Evolutionary conservation across 2,329 filamentous ascomycete species (phyloP).

Genomic region (Exophiala oligosperma): DNA sequence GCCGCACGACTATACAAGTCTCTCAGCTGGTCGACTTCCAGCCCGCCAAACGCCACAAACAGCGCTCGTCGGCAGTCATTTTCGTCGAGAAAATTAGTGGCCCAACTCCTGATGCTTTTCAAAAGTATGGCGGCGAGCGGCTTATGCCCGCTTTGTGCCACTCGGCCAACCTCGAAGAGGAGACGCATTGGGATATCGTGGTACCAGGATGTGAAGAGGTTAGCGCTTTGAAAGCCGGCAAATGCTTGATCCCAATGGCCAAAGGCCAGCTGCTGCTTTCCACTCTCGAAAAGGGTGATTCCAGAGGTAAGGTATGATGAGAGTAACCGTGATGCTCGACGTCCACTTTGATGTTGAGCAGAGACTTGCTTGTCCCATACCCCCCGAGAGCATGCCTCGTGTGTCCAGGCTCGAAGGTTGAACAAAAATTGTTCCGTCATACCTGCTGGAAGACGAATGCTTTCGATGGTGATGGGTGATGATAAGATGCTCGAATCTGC

Average conservation of each 20-base stretch:
- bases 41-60: conserved; percentile 18
- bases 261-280: conserved; percentile 14
- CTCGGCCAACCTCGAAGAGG: conserved; percentile 21
- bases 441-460: conserved; percentile 4
- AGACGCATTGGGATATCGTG: conserved; percentile 24
- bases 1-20: conserved; percentile 18
- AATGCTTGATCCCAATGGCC: conserved; percentile 17
- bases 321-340: conserved; percentile 17
- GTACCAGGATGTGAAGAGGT: conserved; percentile 24
- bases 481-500: not conserved
- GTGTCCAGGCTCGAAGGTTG: conserved; percentile 21
- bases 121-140: conserved; percentile 11
- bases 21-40: conserved; percentile 14
- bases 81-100: conserved; percentile 13
- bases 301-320: conserved; percentile 16
- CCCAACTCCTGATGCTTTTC: conserved; percentile 13
- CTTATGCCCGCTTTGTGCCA: conserved; percentile 18
- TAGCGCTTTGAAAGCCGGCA: conserved; percentile 17
- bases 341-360: conserved; percentile 12
- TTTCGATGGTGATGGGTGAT: conserved; percentile 4
- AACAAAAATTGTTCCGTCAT: conserved; percentile 15
- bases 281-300: conserved; percentile 18
- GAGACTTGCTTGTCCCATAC: conserved; percentile 15
- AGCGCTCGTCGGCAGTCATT: conserved; percentile 18
- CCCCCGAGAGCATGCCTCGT: conserved; percentile 18